Base-by-base conservation (phyloP, 345 rosid genomes). In the Kandelia obovata region DNA sequence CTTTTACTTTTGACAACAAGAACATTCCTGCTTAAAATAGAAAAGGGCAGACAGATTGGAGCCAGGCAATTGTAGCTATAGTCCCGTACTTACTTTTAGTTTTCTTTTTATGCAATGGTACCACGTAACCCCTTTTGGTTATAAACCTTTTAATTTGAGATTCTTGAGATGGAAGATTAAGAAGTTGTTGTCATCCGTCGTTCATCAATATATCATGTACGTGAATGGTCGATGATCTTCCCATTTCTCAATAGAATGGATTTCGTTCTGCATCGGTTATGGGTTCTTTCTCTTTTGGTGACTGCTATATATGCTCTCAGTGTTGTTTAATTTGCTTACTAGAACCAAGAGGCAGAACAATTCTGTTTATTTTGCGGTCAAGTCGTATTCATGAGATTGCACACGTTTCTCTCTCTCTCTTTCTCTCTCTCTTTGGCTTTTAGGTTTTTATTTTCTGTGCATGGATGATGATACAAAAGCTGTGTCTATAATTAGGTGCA, bases 21-120 rank as follows among this genome's bases (percentile, higher is more conserved):
- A 63, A 64, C 74, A 74, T 71, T 69, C 73, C 75, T 62, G 67
- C 60, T 19, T 76, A 62, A 65, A 61, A 43, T 63, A 72, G 71
- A 55, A 25, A 69, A 75, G 61, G 90, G 90, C 90, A 86, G 80
- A 86, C 90, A 81, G 85, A 62, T 75, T 49, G 90, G 83, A 86
- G 90, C 90, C 90, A 86, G 90, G 90, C 90, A 86, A 34, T 73
- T 60, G 59, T 59, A 72, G 61, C 66, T 65, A 2, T 10, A 63
- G 15, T 56, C 28, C 28, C 35, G 13, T 30, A 27, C 37, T 30
- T 47, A 27, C 15, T 57, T 32, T 47, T 30, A 58, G 46, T 47
- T 62, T 71, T 28, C 53, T 51, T 71, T 71, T 62, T 10, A 27
- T 62, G 26, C 7, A 26, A n/a, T 62, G 1, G 15, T 20, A 35